Percentiles rank a stretch among this genome's conserved stretches.
Conservation (phyloP, 1,284 basidiomycete genomes). For the Coriolopsis trogii region DNA sequence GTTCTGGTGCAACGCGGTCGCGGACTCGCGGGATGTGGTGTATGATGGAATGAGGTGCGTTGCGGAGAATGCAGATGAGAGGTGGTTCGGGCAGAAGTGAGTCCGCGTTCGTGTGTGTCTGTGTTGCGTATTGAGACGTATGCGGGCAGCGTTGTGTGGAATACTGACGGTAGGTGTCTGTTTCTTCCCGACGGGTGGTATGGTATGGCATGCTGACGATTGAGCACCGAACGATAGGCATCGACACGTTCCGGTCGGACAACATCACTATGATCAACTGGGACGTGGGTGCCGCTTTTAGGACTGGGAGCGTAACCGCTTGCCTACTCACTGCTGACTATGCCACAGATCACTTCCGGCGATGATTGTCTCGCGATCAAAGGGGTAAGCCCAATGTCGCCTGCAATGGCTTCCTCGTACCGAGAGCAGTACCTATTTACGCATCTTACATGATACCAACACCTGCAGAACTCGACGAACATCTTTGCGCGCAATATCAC, state of each 20-base stretch:
- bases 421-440: no score
- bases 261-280: conserved; percentile 55
- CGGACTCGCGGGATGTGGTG: conserved; percentile 53
- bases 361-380: conserved; percentile 74
- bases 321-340: no score
- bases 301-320: no score
- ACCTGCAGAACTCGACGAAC: conserved; percentile 55
- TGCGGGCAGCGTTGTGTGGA: conserved; percentile 54
- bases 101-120: conserved; percentile 20
- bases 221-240: no score
- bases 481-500: conserved; percentile 52
- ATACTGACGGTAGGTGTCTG: conserved; percentile 56
- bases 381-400: conserved; percentile 57
- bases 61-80: conserved; percentile 60
- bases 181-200: no score
- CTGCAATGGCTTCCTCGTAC: no score
- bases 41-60: conserved; percentile 67
- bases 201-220: no score
- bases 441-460: not conserved
- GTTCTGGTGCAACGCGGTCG: conserved; percentile 68
- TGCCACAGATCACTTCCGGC: conserved; percentile 51
- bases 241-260: conserved; percentile 62
- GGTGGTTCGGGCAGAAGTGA: conserved; percentile 52
- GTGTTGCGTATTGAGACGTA: not conserved
- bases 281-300: conserved; percentile 40